phyloP scores from a whole-genome alignment of 2,329 filamentous ascomycete genomes.

The Cytospora chrysosperma region DNA sequence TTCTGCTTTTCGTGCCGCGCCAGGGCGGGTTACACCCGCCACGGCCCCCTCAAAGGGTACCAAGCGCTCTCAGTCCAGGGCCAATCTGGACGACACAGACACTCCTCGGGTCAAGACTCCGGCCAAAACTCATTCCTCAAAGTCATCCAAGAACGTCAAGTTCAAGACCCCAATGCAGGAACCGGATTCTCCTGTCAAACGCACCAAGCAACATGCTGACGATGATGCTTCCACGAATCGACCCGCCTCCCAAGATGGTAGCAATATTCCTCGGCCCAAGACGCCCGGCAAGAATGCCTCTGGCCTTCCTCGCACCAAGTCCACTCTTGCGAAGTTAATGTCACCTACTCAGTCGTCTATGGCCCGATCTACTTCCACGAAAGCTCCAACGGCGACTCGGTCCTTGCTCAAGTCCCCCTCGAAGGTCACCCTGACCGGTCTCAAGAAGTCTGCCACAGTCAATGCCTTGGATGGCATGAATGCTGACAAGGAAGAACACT shows the following conservation, averaged over 20 bases:
- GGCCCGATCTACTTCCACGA: conserved; percentile 57
- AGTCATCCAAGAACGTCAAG: conserved; percentile 32
- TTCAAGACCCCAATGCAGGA: conserved; percentile 30
- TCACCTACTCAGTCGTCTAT: conserved; percentile 79
- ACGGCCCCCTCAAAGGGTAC: conserved; percentile 37
- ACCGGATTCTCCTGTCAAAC: conserved; percentile 59
- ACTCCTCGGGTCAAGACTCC: conserved; percentile 43
- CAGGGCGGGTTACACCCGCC: conserved; percentile 53
- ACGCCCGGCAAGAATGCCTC: conserved; percentile 40
- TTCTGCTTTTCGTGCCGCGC: conserved; percentile 68
- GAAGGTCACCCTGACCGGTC: conserved; percentile 44
- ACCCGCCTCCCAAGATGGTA: conserved; percentile 54
- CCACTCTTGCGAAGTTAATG: conserved; percentile 58
- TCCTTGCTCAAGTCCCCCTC: conserved; percentile 54
- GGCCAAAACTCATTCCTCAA: conserved; percentile 34
- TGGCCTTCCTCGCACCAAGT: conserved; percentile 43
- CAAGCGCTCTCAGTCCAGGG: conserved; percentile 53
- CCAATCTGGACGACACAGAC: conserved; percentile 60
- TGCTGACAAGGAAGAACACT: conserved; percentile 35
- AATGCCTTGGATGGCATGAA: conserved; percentile 40
- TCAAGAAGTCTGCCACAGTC: conserved; percentile 53
- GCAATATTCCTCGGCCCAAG: conserved; percentile 50
- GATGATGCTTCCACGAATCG: conserved; percentile 70
- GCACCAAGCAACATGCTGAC: conserved; percentile 62
- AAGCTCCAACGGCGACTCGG: conserved; percentile 46